These are phyloP conservation scores for Blastobotrys persicus DNA, from an alignment of 1,139 yeast species.

Conservation along the genomic window DNA sequence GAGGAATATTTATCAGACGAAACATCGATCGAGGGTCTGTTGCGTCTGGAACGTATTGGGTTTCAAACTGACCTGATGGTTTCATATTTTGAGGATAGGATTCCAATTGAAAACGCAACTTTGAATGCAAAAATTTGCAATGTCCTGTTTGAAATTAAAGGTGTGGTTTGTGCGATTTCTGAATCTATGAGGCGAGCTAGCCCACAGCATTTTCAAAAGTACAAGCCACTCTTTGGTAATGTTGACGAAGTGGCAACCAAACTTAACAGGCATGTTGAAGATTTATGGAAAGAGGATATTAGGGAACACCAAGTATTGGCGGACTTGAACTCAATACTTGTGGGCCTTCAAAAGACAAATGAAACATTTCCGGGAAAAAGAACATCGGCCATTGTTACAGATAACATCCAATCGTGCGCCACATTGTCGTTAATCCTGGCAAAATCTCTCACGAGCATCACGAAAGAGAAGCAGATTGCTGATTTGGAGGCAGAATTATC, in stretches of 20 bases:
- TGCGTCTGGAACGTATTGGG: conserved; percentile 21
- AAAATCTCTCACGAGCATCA: neutral
- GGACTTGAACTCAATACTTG: neutral
- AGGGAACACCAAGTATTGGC: conserved; percentile 19
- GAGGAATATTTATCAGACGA: conserved; percentile 27
- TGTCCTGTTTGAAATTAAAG: conserved; percentile 20
- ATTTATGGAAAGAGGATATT: conserved; percentile 20
- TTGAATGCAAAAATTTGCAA: conserved; percentile 20
- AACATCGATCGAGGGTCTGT: conserved; percentile 22
- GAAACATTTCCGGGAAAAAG: neutral
- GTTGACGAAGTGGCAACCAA: conserved; percentile 18
- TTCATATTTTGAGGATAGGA: conserved; percentile 18
- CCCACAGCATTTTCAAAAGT: conserved; percentile 10
- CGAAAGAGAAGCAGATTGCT: neutral
- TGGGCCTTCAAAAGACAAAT: neutral
- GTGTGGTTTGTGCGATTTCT: conserved; percentile 11
- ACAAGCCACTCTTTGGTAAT: conserved; percentile 16
- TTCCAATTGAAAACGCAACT: conserved; percentile 15
- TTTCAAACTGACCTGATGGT: conserved; percentile 18
- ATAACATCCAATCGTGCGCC: neutral
- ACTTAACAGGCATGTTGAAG: conserved; percentile 19
- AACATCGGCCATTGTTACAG: neutral
- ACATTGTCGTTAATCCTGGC: neutral
- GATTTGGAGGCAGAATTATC: neutral
- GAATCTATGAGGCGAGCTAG: neutral